Evolutionary conservation across 2,329 filamentous ascomycete species (phyloP), one percentile per base, ranked within the genome.

Genomic region (Leptographium flavum): DNA sequence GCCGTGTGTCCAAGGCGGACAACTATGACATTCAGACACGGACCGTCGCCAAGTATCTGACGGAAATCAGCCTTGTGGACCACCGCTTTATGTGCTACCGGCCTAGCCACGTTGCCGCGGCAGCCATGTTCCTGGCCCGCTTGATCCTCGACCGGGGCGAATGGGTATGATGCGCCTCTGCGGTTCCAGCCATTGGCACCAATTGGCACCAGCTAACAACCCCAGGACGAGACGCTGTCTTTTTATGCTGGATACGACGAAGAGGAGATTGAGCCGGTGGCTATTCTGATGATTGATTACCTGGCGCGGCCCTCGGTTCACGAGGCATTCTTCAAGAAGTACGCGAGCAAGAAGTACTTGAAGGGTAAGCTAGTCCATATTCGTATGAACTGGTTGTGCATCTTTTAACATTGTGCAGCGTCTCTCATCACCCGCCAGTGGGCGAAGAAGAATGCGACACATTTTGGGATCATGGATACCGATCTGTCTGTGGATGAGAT

Each of bases 321-420:
- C 59, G 90, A 96, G 62, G 93, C 92, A 32, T 95, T 98, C 73
- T 96, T 95, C 74, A 94, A 94, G 76, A 98, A 98, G 67, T 98
- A 98, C 63, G 92, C 92, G 46, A 94, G 87, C 76, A 98, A 96
- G 73, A 95, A 94, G 68, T 98, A 96, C 68, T 69, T 96, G 57
- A 98, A 98, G 71, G 88, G 90, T 94, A 79, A 67, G 74, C 27
- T 9, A 8, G 13, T 9, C 27, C 3, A 28, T 4, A 7, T 56
- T 47, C 21, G 19, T 9, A 3, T 25, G 27, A 15, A 30, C 19
- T 4, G 4, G 13, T 10, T 22, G 5, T 13, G 23, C 23, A 25
- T 10, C 3, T 21, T 39, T 35, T 46, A 39, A 49, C 30, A 15
- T 7, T 6, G 5, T 25, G 7, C 22, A 94, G 88, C 87, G 55